Base-by-base conservation (phyloP, 1,284 basidiomycete species). In the Melanopsichium pennsylvanicum region DNA sequence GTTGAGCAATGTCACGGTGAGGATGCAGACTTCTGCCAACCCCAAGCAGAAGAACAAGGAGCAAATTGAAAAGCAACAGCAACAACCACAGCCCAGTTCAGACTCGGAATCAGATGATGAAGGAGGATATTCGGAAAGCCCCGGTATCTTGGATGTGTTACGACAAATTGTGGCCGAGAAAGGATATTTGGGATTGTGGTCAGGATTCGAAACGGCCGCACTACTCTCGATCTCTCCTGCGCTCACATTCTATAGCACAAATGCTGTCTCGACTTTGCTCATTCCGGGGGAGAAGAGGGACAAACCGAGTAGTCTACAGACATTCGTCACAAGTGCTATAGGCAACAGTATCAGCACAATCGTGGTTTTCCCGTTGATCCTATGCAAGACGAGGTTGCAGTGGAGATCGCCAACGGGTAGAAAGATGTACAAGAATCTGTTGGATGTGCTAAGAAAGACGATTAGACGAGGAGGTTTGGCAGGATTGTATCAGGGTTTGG, bases 1-100 rank as follows among this genome's bases (percentile, higher is more conserved):
- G 2, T 74, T 84, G 19, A 82, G 81, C n/a, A 83, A 83, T 45
- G 82, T 85, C 21, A 83, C 82, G 8, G 83, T 84, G 1, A 60
- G 84, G 11, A 81, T 83, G 57, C 84, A 84, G 70, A 81, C 84
- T 7, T 48, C 56, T 7, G 55, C 72, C 32, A 72, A 51, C 1
- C 61, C 72, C 2, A 57, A 62, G 33, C 48, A 64, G 18, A 70
- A 64, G 31, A 21, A 58, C 29, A 42, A 45, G 9, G 37, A 45
- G 33, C 5, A 15, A 6, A 31, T 18, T 16, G 39, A 22, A 38
- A 36, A 13, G 35, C 16, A 3, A 26, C 33, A 7, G 25, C 18
- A 19, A 18, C 22, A 4, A 33, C 18, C n/a, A 18, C 58, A 54
- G 23, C 56, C 52, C 1, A 48, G 62, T 13, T 66, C 61, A 13